A percentile compares a stretch with the other conserved stretches of the same genome.
These are phyloP conservation scores for Xylaria flabelliformis DNA, from an alignment of 495 filamentous ascomycete species.

Conservation along the genomic window DNA sequence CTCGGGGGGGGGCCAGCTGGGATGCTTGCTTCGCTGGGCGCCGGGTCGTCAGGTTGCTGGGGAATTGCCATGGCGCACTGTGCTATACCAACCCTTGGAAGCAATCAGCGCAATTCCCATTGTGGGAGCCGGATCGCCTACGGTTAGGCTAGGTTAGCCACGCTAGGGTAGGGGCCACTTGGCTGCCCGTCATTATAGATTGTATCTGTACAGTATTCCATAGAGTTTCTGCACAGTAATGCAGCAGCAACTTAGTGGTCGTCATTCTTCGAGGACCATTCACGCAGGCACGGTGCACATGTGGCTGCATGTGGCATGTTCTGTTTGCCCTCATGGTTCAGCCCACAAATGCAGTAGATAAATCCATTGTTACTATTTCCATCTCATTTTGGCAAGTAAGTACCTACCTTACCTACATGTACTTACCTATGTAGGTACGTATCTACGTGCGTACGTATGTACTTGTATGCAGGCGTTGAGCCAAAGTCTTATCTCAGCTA, in stretches of 20 bases:
- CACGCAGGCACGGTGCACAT: neutral
- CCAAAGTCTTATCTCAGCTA: neutral
- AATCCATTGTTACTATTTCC: slow-evolving; percentile 4
- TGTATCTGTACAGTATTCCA: neutral
- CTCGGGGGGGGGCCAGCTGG: slow-evolving; percentile 26
- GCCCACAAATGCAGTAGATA: slow-evolving; percentile 7
- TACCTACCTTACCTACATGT: too few species aligned
- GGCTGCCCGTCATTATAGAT: neutral
- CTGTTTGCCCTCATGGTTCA: slow-evolving; percentile 6
- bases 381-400: neutral
- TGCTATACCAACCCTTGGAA: neutral
- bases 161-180: neutral
- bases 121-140: neutral
- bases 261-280: neutral
- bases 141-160: neutral
- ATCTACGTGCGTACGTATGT: neutral
- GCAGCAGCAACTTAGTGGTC: neutral
- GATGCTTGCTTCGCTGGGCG: slow-evolving; percentile 28
- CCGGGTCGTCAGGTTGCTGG: slow-evolving; percentile 1
- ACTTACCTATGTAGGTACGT: neutral
- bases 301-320: slow-evolving; percentile 9
- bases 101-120: neutral
- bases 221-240: neutral
- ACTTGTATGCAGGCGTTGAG: neutral
- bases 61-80: neutral